These are phyloP conservation scores for Phytophthora vignae DNA, from an alignment of 352 stramenopile genomes.

Conservation along the genomic window DNA sequence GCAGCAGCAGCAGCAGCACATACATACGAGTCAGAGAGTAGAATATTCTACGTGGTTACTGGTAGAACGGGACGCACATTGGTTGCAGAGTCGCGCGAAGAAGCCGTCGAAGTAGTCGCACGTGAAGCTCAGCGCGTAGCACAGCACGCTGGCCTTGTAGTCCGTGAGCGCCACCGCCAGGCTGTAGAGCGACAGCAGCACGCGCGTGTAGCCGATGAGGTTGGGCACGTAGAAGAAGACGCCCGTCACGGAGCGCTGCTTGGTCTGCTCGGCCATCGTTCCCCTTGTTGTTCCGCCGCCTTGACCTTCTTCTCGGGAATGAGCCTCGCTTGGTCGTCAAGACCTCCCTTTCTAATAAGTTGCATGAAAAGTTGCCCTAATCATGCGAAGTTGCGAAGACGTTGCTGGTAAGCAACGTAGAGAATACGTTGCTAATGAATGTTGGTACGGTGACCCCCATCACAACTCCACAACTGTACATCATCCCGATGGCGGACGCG, in stretches of 20 bases:
- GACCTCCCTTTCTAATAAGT: neutral
- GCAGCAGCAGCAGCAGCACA: neutral
- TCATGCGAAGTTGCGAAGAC: neutral
- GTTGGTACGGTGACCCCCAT: conserved; percentile 3
- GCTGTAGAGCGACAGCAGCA: conserved; percentile 89
- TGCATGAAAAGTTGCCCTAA: neutral
- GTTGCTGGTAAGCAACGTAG: neutral
- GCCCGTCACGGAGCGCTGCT: conserved; percentile 59
- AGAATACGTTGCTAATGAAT: neutral
- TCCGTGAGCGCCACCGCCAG: conserved; percentile 81
- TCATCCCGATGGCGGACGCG: conserved; percentile 5
- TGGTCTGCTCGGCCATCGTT: conserved; percentile 28
- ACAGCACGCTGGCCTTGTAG: conserved; percentile 82
- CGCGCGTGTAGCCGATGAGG: conserved; percentile 95
- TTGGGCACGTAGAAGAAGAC: conserved; percentile 98
- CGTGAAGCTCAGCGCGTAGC: conserved; percentile 96
- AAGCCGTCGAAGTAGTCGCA: conserved; percentile 99
- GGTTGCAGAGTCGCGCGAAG: conserved; percentile 96
- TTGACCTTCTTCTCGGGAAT: neutral
- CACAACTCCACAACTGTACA: conserved; percentile 1
- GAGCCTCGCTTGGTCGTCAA: conserved; percentile 1
- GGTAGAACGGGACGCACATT: conserved; percentile 73
- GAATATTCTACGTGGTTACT: neutral
- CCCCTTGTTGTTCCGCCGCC: neutral
- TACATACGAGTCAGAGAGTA: neutral